Conservation (phyloP, 331 rosid species). For the Pyrus hybrid region DNA sequence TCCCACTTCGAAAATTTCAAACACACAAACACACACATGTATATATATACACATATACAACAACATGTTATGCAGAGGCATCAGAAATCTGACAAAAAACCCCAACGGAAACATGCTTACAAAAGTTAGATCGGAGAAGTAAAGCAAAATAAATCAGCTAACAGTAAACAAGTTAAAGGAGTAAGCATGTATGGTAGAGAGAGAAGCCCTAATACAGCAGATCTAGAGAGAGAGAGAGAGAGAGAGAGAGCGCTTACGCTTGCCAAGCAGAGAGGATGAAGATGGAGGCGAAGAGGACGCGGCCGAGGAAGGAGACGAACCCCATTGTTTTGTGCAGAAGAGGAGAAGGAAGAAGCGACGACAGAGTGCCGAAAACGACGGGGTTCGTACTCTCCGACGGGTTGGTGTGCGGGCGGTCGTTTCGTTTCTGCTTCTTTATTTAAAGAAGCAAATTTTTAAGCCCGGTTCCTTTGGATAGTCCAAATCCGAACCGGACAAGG, state of each 20-base stretch:
- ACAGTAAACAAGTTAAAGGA: too few species aligned
- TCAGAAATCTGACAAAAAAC: too few species aligned
- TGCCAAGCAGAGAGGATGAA: constrained; percentile 94
- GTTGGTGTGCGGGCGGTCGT: not conserved
- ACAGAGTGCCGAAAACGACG: not conserved
- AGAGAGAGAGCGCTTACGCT: constrained; percentile 33
- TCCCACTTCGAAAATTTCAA: not conserved
- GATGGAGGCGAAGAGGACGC: constrained; percentile 82
- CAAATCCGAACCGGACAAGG: too few species aligned
- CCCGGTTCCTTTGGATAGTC: too few species aligned
- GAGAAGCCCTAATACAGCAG: too few species aligned
- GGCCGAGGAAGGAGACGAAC: constrained; percentile 74
- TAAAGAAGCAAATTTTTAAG: not conserved
- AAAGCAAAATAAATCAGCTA: too few species aligned
- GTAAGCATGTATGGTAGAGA: too few species aligned
- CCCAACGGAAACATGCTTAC: too few species aligned
- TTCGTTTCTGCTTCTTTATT: not conserved
- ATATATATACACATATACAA: not conserved
- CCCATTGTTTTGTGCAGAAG: constrained; percentile 40
- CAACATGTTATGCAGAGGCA: too few species aligned
- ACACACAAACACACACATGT: not conserved
- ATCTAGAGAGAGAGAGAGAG: not conserved
- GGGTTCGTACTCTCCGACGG: not conserved
- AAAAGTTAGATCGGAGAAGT: too few species aligned
- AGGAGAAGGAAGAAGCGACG: not conserved